Evolutionary conservation across 768 basidiomycete species (phyloP).

Genomic region (Auricularia cornea): DNA sequence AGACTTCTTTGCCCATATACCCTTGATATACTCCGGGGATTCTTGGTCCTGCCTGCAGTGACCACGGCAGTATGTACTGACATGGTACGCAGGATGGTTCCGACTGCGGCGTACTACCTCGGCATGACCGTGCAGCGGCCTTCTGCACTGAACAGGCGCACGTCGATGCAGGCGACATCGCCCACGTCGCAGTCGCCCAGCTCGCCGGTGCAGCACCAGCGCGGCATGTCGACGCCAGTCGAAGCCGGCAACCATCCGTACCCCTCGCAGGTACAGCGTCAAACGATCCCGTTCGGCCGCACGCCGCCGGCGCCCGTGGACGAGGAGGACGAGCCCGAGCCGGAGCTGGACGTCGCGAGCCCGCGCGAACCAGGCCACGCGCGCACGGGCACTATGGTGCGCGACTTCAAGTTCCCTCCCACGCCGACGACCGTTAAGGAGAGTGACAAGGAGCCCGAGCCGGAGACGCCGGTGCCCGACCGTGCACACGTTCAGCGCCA

Average conservation of each 20-base stretch:
- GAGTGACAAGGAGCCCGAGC: background rate
- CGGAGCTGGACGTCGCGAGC: slow-evolving; percentile 12
- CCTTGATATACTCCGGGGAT: no score
- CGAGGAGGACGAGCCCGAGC: slow-evolving; percentile 8
- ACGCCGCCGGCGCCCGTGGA: slow-evolving; percentile 7
- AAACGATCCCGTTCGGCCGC: background rate
- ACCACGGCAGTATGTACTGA: no score
- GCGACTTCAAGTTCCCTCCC: slow-evolving; percentile 61
- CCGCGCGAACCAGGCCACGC: slow-evolving; percentile 5
- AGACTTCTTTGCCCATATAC: background rate
- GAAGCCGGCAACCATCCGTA: background rate
- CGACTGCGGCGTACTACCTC: slow-evolving; percentile 77
- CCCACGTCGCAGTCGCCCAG: slow-evolving; percentile 20
- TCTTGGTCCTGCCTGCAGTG: no score
- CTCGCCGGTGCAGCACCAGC: slow-evolving; percentile 29
- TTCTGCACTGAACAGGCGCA: slow-evolving; percentile 49
- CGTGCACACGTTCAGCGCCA: background rate
- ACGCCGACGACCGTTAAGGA: slow-evolving; percentile 3
- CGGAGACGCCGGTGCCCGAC: background rate
- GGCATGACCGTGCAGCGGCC: slow-evolving; percentile 41
- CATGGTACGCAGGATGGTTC: slow-evolving; percentile 64
- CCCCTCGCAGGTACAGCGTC: slow-evolving; percentile 1
- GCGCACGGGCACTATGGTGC: slow-evolving; percentile 70
- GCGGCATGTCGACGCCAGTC: background rate
- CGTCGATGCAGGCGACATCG: slow-evolving; percentile 59